Evolutionary conservation across 1,139 yeast species (phyloP).

Genomic region (Lizanozyma gosingica): DNA sequence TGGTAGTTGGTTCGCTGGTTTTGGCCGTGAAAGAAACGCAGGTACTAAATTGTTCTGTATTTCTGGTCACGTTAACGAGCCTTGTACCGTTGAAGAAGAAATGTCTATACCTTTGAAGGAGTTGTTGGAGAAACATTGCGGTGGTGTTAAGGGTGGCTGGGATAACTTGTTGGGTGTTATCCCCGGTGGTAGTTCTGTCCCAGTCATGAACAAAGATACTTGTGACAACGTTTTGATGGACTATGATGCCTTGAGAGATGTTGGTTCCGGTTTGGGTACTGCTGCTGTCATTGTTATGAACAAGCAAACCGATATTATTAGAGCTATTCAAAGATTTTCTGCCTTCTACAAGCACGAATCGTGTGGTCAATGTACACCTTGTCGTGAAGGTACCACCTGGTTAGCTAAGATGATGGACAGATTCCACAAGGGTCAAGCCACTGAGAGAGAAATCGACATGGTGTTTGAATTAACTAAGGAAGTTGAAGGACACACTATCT

Average conservation of each 20-base stretch:
- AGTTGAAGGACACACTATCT: slow-evolving; percentile 83
- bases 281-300: slow-evolving; percentile 90
- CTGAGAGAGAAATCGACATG: slow-evolving; percentile 72
- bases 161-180: slow-evolving; percentile 77
- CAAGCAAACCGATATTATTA: slow-evolving; percentile 72
- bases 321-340: slow-evolving; percentile 77
- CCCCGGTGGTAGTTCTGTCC: slow-evolving; percentile 87
- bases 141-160: slow-evolving; percentile 89
- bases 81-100: slow-evolving; percentile 88
- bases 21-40: slow-evolving; percentile 76
- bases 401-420: slow-evolving; percentile 77
- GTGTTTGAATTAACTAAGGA: slow-evolving; percentile 74
- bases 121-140: slow-evolving; percentile 78
- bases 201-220: slow-evolving; percentile 58
- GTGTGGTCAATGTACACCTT: slow-evolving; percentile 91
- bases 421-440: slow-evolving; percentile 69
- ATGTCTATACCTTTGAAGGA: slow-evolving; percentile 83
- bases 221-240: slow-evolving; percentile 75
- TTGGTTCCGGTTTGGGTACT: slow-evolving; percentile 81
- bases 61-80: slow-evolving; percentile 84
- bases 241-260: slow-evolving; percentile 76
- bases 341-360: slow-evolving; percentile 85
- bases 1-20: slow-evolving; percentile 73
- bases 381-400: slow-evolving; percentile 93
- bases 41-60: slow-evolving; percentile 81